phyloP scores from a whole-genome alignment of 2,329 filamentous ascomycete genomes.

The Microcyclospora tardicrescens region DNA sequence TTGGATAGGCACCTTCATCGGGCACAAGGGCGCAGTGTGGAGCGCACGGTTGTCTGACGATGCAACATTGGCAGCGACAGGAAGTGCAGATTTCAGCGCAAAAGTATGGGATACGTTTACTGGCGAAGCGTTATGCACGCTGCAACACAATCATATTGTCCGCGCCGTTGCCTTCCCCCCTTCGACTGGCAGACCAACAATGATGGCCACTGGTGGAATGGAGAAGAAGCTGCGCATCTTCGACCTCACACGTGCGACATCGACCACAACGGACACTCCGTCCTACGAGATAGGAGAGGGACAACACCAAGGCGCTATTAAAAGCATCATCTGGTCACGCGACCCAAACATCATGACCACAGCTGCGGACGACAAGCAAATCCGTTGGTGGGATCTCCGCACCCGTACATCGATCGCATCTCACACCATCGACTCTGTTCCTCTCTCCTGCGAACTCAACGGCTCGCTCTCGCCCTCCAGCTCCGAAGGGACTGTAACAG shows the following conservation, averaged over 20 bases:
- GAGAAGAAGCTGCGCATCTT: constrained; percentile 96
- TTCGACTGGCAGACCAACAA: constrained; percentile 51
- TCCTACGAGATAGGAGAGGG: constrained; percentile 81
- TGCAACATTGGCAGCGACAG: constrained; percentile 77
- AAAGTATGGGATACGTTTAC: constrained; percentile 97
- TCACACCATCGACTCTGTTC: constrained; percentile 66
- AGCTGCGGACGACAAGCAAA: constrained; percentile 75
- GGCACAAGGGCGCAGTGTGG: constrained; percentile 97
- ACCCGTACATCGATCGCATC: constrained; percentile 62
- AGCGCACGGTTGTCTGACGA: constrained; percentile 84
- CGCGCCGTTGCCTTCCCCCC: constrained; percentile 73
- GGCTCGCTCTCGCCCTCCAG: constrained; percentile 49
- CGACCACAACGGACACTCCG: constrained; percentile 23
- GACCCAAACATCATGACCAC: constrained; percentile 78
- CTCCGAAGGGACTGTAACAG: constrained; percentile 58
- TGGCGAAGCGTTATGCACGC: constrained; percentile 73
- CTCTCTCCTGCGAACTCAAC: constrained; percentile 86
- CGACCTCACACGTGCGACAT: constrained; percentile 53
- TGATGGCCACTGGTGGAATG: constrained; percentile 83
- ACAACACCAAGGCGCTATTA: constrained; percentile 77
- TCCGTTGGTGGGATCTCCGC: constrained; percentile 89
- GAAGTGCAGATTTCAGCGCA: constrained; percentile 79
- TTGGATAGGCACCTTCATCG: constrained; percentile 96
- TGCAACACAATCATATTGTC: constrained; percentile 91
- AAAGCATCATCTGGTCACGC: constrained; percentile 82